phyloP scores from a whole-genome alignment of 169 alveolate genomes.

The Cryptosporidium bovis region DNA sequence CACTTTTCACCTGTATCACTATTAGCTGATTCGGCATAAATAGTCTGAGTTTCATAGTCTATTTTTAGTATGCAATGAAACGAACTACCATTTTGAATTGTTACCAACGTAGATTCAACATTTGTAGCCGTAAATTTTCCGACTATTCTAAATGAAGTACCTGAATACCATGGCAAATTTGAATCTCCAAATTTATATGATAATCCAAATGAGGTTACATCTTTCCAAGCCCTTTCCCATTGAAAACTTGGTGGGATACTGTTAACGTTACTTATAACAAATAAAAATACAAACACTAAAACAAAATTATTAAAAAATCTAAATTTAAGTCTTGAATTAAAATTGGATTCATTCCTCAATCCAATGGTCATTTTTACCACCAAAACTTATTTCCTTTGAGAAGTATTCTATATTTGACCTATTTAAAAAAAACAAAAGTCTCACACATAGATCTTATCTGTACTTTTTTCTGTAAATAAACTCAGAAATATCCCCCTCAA shows the following conservation, averaged over 20 bases:
- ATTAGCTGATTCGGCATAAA: conserved; percentile 30
- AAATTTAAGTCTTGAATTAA: too few relatives aligned
- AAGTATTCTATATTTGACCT: too few relatives aligned
- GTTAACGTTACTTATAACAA: too few relatives aligned
- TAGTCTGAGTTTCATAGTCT: conserved; percentile 39
- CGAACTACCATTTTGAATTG: conserved; percentile 52
- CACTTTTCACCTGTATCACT: conserved; percentile 11
- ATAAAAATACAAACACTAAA: too few relatives aligned
- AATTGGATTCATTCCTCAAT: too few relatives aligned
- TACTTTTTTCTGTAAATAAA: too few relatives aligned
- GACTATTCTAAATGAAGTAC: conserved; percentile 58
- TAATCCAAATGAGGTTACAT: conserved; percentile 34
- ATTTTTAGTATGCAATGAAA: conserved; percentile 40
- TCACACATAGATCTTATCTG: too few relatives aligned
- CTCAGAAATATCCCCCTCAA: too few relatives aligned
- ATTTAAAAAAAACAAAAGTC: too few relatives aligned
- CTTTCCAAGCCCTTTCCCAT: conserved; percentile 67
- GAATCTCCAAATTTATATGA: conserved; percentile 17
- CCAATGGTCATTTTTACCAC: too few relatives aligned
- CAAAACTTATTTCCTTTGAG: too few relatives aligned
- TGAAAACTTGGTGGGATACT: conserved; percentile 57
- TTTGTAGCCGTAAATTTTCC: conserved; percentile 40
- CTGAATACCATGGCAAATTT: conserved; percentile 58
- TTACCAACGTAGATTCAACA: conserved; percentile 31
- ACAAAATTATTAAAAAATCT: too few relatives aligned